Evolutionary conservation across 805 yeast genomes (phyloP).

Genomic region (Metschnikowia reukaufii): DNA sequence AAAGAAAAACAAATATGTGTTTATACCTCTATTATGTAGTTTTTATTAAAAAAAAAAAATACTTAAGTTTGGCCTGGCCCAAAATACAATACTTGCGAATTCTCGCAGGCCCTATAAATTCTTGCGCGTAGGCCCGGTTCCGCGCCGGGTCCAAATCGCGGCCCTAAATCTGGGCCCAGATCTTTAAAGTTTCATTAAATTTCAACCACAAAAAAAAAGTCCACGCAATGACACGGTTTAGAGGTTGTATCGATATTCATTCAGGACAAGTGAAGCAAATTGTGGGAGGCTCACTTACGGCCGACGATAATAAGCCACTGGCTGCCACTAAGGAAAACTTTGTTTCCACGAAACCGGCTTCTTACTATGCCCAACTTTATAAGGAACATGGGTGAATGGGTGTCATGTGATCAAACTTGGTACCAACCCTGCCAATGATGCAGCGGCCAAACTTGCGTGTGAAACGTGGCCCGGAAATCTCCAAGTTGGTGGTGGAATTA

Average conservation of each 20-base stretch:
- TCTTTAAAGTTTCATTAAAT: neutral
- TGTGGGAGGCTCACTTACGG: slow-evolving; percentile 84
- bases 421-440: slow-evolving; percentile 67
- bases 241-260: slow-evolving; percentile 96
- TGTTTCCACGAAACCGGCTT: slow-evolving; percentile 71
- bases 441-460: slow-evolving; percentile 78
- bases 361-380: slow-evolving; percentile 74
- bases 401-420: slow-evolving; percentile 96
- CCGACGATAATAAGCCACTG: slow-evolving; percentile 47
- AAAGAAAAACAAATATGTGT: no score
- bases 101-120: neutral
- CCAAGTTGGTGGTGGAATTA: slow-evolving; percentile 95
- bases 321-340: slow-evolving; percentile 54
- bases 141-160: neutral
- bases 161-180: neutral
- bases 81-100: neutral
- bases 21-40: no score
- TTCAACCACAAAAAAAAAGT: neutral
- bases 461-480: slow-evolving; percentile 67
- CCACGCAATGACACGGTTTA: slow-evolving; percentile 72
- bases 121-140: neutral
- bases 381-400: slow-evolving; percentile 56
- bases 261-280: slow-evolving; percentile 95
- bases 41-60: no score
- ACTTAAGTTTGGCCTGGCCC: no score